These are phyloP conservation scores for Malus sylvestris DNA, from an alignment of 306 rosid genomes.

Conservation along the genomic window DNA sequence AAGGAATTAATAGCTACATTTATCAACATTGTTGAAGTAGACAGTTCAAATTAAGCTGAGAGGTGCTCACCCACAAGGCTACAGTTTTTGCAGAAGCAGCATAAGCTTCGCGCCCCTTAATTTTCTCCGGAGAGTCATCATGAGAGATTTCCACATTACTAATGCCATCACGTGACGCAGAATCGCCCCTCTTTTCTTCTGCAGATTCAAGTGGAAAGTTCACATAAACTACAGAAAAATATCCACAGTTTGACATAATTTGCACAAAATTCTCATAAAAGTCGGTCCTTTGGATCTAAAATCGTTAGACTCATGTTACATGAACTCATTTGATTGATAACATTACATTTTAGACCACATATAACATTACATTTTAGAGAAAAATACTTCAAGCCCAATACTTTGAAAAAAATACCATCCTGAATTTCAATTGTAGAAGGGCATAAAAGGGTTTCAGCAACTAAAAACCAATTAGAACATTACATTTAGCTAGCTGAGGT, in stretches of 20 bases:
- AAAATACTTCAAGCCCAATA: too few species aligned
- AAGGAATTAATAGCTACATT: slow-evolving; percentile 4
- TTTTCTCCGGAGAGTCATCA: slow-evolving; percentile 10
- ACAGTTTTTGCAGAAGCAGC: slow-evolving; percentile 61
- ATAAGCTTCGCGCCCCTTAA: slow-evolving; percentile 33
- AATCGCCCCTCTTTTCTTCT: slow-evolving; percentile 40
- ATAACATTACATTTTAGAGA: too few species aligned
- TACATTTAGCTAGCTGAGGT: too few species aligned
- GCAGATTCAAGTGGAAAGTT: slow-evolving; percentile 12
- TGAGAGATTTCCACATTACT: slow-evolving; percentile 17
- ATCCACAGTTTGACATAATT: not conserved
- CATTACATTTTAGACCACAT: too few species aligned
- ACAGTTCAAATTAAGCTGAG: slow-evolving; percentile 6
- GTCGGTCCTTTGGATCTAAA: not conserved
- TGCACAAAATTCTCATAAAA: not conserved
- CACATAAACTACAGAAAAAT: not conserved
- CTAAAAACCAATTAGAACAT: too few species aligned
- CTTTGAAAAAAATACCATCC: too few species aligned
- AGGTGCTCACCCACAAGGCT: slow-evolving; percentile 70
- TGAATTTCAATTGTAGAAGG: too few species aligned
- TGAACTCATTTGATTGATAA: not conserved
- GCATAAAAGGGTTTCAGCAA: too few species aligned
- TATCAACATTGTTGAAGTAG: slow-evolving; percentile 1
- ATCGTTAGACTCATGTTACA: not conserved
- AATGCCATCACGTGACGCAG: slow-evolving; percentile 30